These are phyloP conservation scores for Entomortierella lignicola DNA, from an alignment of 192 early-diverging fungal species.

Conservation along the genomic window DNA sequence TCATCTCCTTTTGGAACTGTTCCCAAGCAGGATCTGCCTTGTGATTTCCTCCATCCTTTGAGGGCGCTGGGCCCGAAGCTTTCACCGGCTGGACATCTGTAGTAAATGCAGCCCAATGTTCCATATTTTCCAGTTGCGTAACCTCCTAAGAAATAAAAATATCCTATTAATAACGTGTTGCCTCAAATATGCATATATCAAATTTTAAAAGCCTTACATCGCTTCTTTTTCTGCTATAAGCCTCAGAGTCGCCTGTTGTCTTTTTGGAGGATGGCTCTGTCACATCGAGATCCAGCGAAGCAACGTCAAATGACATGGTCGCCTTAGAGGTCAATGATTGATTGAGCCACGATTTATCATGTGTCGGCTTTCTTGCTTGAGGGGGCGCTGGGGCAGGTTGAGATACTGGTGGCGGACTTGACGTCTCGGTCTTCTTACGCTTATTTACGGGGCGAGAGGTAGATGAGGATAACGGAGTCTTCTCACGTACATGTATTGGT, in stretches of 20 bases:
- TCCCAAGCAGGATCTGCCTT: conserved; percentile 30
- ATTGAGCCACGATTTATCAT: conserved; percentile 17
- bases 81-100: conserved; percentile 11
- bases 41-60: not conserved
- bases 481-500: not conserved
- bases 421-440: conserved; percentile 8
- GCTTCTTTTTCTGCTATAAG: conserved; percentile 9
- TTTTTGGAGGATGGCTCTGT: conserved; percentile 14
- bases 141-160: conserved; percentile 8
- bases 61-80: conserved; percentile 3
- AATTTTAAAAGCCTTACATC: conserved; percentile 21
- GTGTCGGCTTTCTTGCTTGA: not conserved
- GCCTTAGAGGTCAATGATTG: conserved; percentile 13
- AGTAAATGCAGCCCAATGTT: conserved; percentile 40
- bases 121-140: conserved; percentile 39
- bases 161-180: not conserved
- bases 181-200: too few relatives aligned
- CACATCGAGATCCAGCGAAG: conserved; percentile 25
- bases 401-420: conserved; percentile 3
- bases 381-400: not conserved
- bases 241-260: not conserved
- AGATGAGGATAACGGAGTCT: conserved; percentile 2
- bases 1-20: conserved; percentile 37
- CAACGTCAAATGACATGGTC: conserved; percentile 45
- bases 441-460: not conserved